Evolutionary conservation across 2,329 filamentous ascomycete species (phyloP).

Genomic region (Emergomyces orientalis): DNA sequence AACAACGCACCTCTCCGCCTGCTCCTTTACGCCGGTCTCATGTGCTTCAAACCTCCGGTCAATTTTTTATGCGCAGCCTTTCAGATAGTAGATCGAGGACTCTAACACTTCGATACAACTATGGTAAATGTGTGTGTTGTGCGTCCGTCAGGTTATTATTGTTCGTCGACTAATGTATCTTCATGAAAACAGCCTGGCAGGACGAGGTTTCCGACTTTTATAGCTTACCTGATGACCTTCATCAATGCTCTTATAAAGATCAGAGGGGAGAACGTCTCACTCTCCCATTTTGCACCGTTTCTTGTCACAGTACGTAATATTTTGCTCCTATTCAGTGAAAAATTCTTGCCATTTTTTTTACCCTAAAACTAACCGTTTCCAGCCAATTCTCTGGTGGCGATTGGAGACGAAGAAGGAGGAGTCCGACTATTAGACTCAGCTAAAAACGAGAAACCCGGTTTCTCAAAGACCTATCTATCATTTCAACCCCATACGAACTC

Average conservation of each 20-base stretch:
- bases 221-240: constrained; percentile 46
- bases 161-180: constrained; percentile 12
- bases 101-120: constrained; percentile 29
- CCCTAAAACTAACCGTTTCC: constrained; percentile 1
- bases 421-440: constrained; percentile 56
- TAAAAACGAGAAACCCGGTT: constrained; percentile 40
- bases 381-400: constrained; percentile 58
- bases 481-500: constrained; percentile 61
- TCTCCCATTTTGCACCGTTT: constrained; percentile 56
- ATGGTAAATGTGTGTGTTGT: constrained; percentile 31
- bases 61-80: constrained; percentile 33
- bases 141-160: neutral
- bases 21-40: constrained; percentile 30
- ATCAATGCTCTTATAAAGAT: constrained; percentile 38
- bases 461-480: constrained; percentile 48
- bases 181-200: constrained; percentile 42
- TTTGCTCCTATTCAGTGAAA: neutral
- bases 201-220: constrained; percentile 53
- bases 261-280: constrained; percentile 26
- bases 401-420: constrained; percentile 60
- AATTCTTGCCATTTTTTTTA: constrained; percentile 3
- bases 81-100: constrained; percentile 24
- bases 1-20: constrained; percentile 12
- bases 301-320: constrained; percentile 52
- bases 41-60: constrained; percentile 29